phyloP scores from a whole-genome alignment of 345 rosid species.

The Dipteronia sinensis region DNA sequence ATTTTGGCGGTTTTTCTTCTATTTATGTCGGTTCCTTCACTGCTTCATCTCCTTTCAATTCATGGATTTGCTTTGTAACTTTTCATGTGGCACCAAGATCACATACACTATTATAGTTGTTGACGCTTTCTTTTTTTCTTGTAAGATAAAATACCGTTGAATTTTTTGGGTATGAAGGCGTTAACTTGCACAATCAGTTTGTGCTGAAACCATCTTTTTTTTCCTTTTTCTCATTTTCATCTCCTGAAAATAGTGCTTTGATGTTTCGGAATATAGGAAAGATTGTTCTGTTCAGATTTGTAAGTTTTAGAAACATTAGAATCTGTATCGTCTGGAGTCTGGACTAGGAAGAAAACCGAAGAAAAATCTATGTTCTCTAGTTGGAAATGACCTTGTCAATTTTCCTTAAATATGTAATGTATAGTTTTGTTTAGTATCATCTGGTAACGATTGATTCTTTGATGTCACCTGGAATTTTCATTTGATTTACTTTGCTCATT shows the following conservation, averaged over 20 bases:
- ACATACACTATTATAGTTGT: neutral
- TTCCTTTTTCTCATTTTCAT: neutral
- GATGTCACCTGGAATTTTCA: neutral
- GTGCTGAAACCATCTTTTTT: neutral
- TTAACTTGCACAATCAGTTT: neutral
- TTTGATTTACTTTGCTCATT: neutral
- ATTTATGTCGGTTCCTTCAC: slow-evolving; percentile 2
- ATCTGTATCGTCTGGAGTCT: neutral
- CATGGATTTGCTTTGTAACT: slow-evolving; percentile 18
- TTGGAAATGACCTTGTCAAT: neutral
- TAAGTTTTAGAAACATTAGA: neutral
- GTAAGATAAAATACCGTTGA: neutral
- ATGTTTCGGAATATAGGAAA: neutral
- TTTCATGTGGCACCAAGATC: neutral
- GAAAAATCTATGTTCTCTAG: neutral
- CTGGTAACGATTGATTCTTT: neutral
- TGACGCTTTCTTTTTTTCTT: neutral
- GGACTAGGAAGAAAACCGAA: too few relatives aligned
- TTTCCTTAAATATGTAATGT: neutral
- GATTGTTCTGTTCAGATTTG: neutral
- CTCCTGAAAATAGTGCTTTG: neutral
- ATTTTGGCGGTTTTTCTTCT: slow-evolving; percentile 23
- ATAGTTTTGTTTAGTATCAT: neutral
- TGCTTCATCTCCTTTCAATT: slow-evolving; percentile 13
- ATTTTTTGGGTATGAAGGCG: neutral